Evolutionary conservation across 345 rosid species (phyloP).

Genomic region (Dovyalis caffra): DNA sequence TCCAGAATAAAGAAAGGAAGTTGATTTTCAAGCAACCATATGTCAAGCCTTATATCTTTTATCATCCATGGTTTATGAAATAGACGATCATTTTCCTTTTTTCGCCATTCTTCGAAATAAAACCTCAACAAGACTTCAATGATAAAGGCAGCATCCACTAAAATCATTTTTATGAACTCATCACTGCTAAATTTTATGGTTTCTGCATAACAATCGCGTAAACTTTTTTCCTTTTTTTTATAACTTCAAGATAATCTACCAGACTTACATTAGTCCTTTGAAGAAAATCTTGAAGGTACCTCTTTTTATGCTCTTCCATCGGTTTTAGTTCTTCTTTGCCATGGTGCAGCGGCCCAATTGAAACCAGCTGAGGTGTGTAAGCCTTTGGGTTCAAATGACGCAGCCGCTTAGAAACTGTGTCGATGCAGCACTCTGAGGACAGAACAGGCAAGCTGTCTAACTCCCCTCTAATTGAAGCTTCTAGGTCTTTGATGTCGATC

Average conservation of each 20-base stretch:
- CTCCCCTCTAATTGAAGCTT: not conserved
- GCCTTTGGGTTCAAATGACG: constrained; percentile 1
- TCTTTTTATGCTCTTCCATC: constrained; percentile 22
- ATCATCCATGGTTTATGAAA: constrained; percentile 7
- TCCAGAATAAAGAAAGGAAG: constrained; percentile 28
- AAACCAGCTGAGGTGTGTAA: constrained; percentile 18
- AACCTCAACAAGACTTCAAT: constrained; percentile 6
- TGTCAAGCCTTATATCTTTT: not conserved
- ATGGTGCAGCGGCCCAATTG: constrained; percentile 22
- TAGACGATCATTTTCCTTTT: not conserved
- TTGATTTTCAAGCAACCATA: constrained; percentile 30
- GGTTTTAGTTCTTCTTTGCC: constrained; percentile 4
- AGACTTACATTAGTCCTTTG: not conserved
- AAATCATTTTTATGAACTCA: constrained; percentile 3
- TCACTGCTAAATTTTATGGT: not conserved
- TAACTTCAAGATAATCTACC: not conserved
- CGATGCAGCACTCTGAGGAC: constrained; percentile 11
- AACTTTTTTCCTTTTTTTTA: not conserved
- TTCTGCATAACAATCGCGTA: constrained; percentile 5
- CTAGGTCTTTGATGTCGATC: not conserved
- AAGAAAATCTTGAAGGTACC: constrained; percentile 2
- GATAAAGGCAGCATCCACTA: constrained; percentile 13
- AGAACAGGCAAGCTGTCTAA: not conserved
- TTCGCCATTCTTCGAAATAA: not conserved
- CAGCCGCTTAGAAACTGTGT: constrained; percentile 17